phyloP scores from a whole-genome alignment of 2,329 filamentous ascomycete species.

The Cordyceps militaris region DNA sequence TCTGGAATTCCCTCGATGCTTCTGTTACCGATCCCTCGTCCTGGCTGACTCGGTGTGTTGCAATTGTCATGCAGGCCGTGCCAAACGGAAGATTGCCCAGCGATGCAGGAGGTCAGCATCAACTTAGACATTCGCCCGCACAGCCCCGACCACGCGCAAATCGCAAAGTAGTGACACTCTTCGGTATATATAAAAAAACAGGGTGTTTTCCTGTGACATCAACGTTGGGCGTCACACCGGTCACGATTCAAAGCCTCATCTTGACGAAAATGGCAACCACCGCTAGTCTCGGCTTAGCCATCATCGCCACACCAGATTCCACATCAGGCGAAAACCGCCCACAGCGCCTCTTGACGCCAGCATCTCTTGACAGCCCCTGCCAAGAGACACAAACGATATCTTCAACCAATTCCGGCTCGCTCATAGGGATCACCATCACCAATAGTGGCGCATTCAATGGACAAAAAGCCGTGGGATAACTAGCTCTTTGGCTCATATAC shows the following conservation, averaged over 20 bases:
- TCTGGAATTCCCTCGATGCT: background rate
- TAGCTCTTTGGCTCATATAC: background rate
- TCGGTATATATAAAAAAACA: background rate
- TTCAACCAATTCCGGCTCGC: background rate
- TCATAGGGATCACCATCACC: background rate
- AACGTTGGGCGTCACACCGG: background rate
- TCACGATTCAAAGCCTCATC: background rate
- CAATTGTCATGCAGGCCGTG: background rate
- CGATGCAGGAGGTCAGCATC: background rate
- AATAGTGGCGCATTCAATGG: background rate
- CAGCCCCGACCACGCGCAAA: background rate
- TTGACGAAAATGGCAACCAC: background rate
- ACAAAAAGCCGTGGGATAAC: background rate
- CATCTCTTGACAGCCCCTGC: background rate
- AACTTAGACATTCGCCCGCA: constrained; percentile 4
- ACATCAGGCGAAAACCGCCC: background rate
- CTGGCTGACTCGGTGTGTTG: background rate
- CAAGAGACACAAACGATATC: background rate
- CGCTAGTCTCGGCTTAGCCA: background rate
- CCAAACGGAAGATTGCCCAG: no score
- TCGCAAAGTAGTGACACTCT: background rate
- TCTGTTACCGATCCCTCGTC: background rate
- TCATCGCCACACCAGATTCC: background rate
- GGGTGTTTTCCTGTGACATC: background rate
- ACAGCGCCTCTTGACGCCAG: background rate